Conservation (phyloP, 257 asterid genomes). For the Knoxia roxburghii region DNA sequence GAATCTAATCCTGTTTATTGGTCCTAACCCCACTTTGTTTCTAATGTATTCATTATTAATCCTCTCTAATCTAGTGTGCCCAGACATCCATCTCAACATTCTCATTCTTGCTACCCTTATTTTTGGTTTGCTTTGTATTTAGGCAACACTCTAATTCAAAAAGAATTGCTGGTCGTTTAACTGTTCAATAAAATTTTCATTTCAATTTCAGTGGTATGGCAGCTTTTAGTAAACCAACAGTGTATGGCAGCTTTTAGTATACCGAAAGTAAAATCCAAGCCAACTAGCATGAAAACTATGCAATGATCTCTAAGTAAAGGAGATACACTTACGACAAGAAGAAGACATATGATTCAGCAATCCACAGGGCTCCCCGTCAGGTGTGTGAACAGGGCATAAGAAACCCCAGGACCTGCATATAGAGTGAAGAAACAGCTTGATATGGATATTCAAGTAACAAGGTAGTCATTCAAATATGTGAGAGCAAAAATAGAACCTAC, state of each 20-base stretch:
- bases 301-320: slow-evolving; percentile 1
- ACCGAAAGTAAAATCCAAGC: neutral
- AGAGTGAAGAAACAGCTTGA: slow-evolving; percentile 1
- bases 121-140: too few species aligned
- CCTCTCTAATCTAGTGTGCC: too few species aligned
- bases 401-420: slow-evolving; percentile 90
- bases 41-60: too few species aligned
- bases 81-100: too few species aligned
- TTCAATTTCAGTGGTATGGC: too few species aligned
- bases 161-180: too few species aligned
- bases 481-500: slow-evolving; percentile 44
- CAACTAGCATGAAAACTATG: neutral
- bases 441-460: neutral
- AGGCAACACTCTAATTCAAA: too few species aligned
- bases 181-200: too few species aligned
- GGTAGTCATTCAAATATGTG: slow-evolving; percentile 1
- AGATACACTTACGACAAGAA: slow-evolving; percentile 71
- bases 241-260: neutral
- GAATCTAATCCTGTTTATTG: too few species aligned
- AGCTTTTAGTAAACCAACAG: too few species aligned
- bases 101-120: too few species aligned
- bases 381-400: slow-evolving; percentile 97
- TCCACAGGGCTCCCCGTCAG: slow-evolving; percentile 99
- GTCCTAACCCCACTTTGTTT: too few species aligned
- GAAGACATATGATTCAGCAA: slow-evolving; percentile 89